These are phyloP conservation scores for Penicillium samsonianum DNA, from an alignment of 495 filamentous ascomycete species.

Conservation along the genomic window DNA sequence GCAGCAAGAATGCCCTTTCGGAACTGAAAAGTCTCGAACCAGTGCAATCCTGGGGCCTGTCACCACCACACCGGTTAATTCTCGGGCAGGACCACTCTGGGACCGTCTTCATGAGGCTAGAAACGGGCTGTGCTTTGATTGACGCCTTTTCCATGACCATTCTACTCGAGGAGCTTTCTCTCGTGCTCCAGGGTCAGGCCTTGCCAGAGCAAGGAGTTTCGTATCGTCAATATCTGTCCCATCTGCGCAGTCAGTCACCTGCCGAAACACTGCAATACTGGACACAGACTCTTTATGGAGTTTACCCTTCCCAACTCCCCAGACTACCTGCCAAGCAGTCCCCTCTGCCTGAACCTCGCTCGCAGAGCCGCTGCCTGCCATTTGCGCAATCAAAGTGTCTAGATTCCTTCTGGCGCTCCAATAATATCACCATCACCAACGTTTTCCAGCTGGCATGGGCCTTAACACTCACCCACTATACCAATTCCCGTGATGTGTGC, in stretches of 20 bases:
- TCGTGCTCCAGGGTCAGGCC: neutral
- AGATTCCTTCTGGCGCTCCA: conserved; percentile 1
- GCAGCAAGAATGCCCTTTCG: neutral
- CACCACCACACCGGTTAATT: conserved; percentile 1
- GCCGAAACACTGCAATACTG: neutral
- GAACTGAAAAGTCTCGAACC: neutral
- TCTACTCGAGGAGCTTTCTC: neutral
- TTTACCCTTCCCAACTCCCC: neutral
- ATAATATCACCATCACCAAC: conserved; percentile 1
- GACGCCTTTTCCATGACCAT: conserved; percentile 1
- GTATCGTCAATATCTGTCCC: neutral
- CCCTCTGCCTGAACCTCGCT: neutral
- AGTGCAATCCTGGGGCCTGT: neutral
- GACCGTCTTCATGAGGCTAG: neutral
- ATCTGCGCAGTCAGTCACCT: neutral
- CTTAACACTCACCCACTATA: neutral
- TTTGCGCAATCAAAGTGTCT: neutral
- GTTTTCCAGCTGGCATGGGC: neutral
- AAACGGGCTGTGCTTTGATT: neutral
- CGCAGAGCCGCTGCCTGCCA: neutral
- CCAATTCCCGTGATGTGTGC: conserved; percentile 1
- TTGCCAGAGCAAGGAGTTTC: neutral
- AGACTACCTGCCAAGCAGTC: neutral
- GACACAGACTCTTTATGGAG: neutral
- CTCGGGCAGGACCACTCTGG: neutral